Evolutionary conservation across 2,329 filamentous ascomycete species (phyloP).

Genomic region (Aspergillus sp.): DNA sequence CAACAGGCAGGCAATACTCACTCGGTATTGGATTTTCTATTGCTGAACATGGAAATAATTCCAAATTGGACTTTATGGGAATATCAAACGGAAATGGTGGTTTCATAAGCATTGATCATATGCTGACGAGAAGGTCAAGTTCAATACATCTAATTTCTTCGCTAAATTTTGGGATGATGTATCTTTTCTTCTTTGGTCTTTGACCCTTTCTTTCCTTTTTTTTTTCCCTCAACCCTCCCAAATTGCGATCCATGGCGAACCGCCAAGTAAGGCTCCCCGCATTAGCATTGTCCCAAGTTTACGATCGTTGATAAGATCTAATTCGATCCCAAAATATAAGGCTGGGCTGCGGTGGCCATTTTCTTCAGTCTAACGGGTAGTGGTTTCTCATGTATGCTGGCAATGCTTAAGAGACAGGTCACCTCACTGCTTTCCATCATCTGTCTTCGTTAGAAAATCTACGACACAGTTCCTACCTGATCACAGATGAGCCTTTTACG

Average conservation of each 20-base stretch:
- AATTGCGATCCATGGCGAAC: conserved; percentile 12
- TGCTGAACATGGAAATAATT: too few species aligned
- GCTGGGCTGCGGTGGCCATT: background rate
- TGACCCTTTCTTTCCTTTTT: background rate
- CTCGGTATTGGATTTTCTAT: too few species aligned
- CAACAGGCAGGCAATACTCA: too few species aligned
- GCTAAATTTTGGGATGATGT: background rate
- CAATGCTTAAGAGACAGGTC: background rate
- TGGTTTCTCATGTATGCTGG: background rate
- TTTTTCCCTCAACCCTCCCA: background rate
- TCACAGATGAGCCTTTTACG: too few species aligned
- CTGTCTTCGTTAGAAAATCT: too few species aligned
- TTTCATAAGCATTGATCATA: too few species aligned
- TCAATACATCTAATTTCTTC: too few species aligned
- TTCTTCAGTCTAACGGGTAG: background rate
- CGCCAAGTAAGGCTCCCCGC: conserved; percentile 4
- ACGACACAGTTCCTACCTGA: background rate
- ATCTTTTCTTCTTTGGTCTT: background rate
- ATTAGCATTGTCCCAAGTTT: background rate
- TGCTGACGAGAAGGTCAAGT: too few species aligned
- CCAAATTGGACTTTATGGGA: too few species aligned
- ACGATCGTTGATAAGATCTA: background rate
- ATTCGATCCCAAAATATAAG: background rate
- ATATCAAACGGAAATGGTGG: too few species aligned
- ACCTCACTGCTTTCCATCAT: background rate